Conservation (phyloP, 2,329 filamentous ascomycete species). For the Aspergillus spinulosporus region DNA sequence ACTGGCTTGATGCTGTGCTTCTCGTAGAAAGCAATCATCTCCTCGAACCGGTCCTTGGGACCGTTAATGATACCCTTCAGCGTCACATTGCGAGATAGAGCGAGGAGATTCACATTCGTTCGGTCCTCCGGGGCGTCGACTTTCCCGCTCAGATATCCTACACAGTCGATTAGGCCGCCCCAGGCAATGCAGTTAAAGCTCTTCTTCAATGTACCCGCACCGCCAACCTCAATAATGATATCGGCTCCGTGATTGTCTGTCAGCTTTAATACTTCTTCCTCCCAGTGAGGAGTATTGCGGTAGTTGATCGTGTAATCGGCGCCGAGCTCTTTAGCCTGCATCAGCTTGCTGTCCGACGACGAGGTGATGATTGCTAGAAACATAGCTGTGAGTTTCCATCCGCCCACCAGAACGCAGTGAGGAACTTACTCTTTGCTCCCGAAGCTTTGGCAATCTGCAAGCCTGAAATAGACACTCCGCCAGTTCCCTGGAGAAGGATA, state of each 20-base stretch:
- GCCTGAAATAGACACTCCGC: conserved; percentile 49
- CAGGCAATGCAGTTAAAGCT: conserved; percentile 47
- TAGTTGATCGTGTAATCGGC: conserved; percentile 54
- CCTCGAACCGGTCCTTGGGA: conserved; percentile 54
- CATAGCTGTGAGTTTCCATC: background rate
- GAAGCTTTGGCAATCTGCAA: conserved; percentile 51
- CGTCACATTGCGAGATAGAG: conserved; percentile 53
- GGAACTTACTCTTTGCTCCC: conserved; percentile 41
- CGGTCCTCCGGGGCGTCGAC: conserved; percentile 56
- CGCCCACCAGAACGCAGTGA: background rate
- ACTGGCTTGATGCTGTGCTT: conserved; percentile 40
- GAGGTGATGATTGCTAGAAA: conserved; percentile 51
- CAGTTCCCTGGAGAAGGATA: conserved; percentile 58
- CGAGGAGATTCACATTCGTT: conserved; percentile 61
- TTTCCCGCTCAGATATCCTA: conserved; percentile 55
- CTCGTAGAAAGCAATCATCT: conserved; percentile 39
- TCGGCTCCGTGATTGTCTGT: conserved; percentile 51
- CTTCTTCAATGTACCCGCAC: conserved; percentile 50
- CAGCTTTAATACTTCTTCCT: conserved; percentile 44
- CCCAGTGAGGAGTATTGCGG: conserved; percentile 48
- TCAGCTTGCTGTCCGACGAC: conserved; percentile 53
- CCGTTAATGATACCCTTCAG: conserved; percentile 64
- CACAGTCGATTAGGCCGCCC: conserved; percentile 49
- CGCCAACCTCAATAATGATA: conserved; percentile 54
- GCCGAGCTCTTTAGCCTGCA: conserved; percentile 52